Evolutionary conservation across 2,329 filamentous ascomycete species (phyloP).

Genomic region (Fusarium begoniae): DNA sequence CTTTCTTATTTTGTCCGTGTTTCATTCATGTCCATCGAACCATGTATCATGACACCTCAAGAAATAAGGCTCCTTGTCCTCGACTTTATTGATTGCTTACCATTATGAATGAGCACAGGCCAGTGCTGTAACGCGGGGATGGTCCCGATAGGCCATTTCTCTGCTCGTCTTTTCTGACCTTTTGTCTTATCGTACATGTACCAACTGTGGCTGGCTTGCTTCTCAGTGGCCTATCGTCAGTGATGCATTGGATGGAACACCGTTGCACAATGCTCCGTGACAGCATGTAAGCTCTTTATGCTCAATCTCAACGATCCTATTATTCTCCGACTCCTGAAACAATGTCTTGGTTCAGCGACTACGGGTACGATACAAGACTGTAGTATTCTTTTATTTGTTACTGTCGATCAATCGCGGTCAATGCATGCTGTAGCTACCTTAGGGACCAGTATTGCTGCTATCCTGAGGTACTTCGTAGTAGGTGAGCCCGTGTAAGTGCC

Average conservation of each 20-base stretch:
- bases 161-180: constrained; percentile 1
- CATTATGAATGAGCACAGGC: constrained; percentile 21
- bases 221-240: constrained; percentile 16
- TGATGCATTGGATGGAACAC: constrained; percentile 5
- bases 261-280: constrained; percentile 7
- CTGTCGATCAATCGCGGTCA: not conserved
- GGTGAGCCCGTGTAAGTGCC: not conserved
- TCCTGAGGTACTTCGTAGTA: not conserved
- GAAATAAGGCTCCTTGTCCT: constrained; percentile 4
- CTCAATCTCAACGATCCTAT: constrained; percentile 15
- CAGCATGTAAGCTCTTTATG: constrained; percentile 26
- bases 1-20: constrained; percentile 9
- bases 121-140: constrained; percentile 27
- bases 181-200: constrained; percentile 22
- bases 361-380: not conserved
- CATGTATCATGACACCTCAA: constrained; percentile 25
- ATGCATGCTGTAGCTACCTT: not conserved
- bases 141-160: constrained; percentile 36
- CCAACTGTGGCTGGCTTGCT: constrained; percentile 1
- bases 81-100: constrained; percentile 7
- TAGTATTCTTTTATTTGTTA: constrained; percentile 1
- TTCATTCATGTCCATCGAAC: constrained; percentile 11
- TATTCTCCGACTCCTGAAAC: constrained; percentile 30
- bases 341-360: constrained; percentile 20
- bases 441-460: not conserved